Base-by-base conservation (phyloP, 2,329 filamentous ascomycete genomes). In the Aspergillus texensis region DNA sequence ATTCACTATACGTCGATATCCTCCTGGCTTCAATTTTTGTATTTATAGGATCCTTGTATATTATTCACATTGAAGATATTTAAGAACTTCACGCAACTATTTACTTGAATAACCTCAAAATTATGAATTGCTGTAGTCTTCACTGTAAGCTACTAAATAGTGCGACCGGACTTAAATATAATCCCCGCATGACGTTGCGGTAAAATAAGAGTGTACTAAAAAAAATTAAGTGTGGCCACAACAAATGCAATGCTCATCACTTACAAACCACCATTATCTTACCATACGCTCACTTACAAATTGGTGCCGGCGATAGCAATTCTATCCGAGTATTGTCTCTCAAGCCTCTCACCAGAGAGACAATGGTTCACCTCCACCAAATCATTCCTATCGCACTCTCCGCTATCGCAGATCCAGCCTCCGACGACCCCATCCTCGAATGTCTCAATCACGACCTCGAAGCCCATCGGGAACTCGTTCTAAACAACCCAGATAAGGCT, bases 401-500 rank as follows among this genome's bases (percentile, higher is more conserved):
- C 55, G 65, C 70, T 58, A 72, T 78, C 65, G 64, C 69, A 43
- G 62, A 68, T 43, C 76, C 74, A 30, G 61, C 64, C 55, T 60
- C 68, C 48, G 62, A 75, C 39, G 79, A 80, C 60, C 74, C 77
- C 2, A 78, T 80, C 55, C 67, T 71, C 19, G 70, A 78, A 68
- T 80, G 78, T 63, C 65, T 71, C 57, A 66, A 75, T 50, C 58
- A 71, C 59, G 66, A 75, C 56, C 43, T 55, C 36, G 59, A 65
- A 9, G 62, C 69, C 21, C 68, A 73, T 41, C 63, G 56, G 45
- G 56, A 70, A 10, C 54, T 69, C 10, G 63, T 81, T 24, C 66
- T 75, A 28, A 66, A 73, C 14, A 53, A 71, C 11, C 77, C 81
- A 6, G 74, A 82, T 26, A 74, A 80, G 34, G 81, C 82, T 5